A percentile compares a stretch with the other conserved stretches of the same genome.
These are phyloP conservation scores for Hippophae rhamnoides DNA, from an alignment of 306 rosid genomes.

Conservation along the genomic window DNA sequence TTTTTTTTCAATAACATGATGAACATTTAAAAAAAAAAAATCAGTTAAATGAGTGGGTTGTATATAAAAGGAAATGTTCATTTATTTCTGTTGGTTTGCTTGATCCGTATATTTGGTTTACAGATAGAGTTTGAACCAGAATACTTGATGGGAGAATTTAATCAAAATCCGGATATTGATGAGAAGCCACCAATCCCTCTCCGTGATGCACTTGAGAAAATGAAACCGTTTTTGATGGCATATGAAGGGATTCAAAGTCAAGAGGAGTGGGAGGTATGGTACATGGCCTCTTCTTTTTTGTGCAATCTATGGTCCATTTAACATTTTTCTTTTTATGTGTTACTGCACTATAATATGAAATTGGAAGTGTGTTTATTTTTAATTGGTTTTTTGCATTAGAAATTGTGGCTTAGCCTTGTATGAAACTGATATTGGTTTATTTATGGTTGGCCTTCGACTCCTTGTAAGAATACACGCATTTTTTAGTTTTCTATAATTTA, in stretches of 20 bases:
- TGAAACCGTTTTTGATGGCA: slow-evolving; percentile 88
- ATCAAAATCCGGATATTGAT: slow-evolving; percentile 73
- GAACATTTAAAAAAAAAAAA: too few species aligned
- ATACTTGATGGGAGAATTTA: slow-evolving; percentile 72
- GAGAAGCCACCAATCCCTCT: slow-evolving; percentile 80
- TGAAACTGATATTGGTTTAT: background rate
- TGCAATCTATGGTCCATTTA: slow-evolving; percentile 4
- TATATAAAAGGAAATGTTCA: background rate
- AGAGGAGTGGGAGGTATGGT: slow-evolving; percentile 93
- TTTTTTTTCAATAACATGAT: too few species aligned
- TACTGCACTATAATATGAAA: background rate
- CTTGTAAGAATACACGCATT: background rate
- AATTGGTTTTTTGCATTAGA: background rate
- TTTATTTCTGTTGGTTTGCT: background rate
- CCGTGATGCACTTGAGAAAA: slow-evolving; percentile 77
- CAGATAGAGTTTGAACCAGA: slow-evolving; percentile 94
- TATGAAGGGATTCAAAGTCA: slow-evolving; percentile 80
- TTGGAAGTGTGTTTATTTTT: background rate
- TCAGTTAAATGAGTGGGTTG: too few species aligned
- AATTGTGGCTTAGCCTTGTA: slow-evolving; percentile 1
- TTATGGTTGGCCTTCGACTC: background rate
- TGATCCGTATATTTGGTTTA: slow-evolving; percentile 12
- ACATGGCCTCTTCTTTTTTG: slow-evolving; percentile 3
- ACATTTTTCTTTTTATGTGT: background rate
- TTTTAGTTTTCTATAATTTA: background rate